Percentiles rank a stretch among this genome's conserved stretches.
These are phyloP conservation scores for Xylaria sp. DNA, from an alignment of 2,329 filamentous ascomycete species.

Conservation along the genomic window DNA sequence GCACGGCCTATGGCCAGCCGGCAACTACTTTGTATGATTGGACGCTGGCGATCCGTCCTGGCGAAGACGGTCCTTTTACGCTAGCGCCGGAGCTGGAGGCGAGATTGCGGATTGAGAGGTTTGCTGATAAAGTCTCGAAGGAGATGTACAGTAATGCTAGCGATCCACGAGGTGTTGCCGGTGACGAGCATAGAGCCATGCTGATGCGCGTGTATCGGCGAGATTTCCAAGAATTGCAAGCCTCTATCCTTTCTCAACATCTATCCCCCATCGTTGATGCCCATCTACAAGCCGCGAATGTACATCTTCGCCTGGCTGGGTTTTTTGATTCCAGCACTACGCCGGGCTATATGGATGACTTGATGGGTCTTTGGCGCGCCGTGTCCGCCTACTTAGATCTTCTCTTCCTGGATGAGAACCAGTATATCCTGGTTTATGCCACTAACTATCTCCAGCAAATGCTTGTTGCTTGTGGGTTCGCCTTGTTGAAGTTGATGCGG, in stretches of 20 bases:
- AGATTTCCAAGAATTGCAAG: constrained; percentile 72
- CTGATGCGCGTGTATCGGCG: constrained; percentile 73
- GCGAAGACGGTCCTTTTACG: constrained; percentile 68
- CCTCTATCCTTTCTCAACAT: constrained; percentile 67
- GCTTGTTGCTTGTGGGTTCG: constrained; percentile 83
- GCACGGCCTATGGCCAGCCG: constrained; percentile 86
- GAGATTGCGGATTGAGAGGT: constrained; percentile 76
- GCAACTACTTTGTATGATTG: constrained; percentile 82
- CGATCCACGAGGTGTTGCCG: constrained; percentile 75
- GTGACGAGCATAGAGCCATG: constrained; percentile 74
- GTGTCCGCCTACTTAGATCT: constrained; percentile 76
- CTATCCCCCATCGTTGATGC: constrained; percentile 70
- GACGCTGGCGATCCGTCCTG: constrained; percentile 72
- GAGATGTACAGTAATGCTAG: constrained; percentile 83
- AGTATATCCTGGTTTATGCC: constrained; percentile 71
- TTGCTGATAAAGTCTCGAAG: constrained; percentile 81
- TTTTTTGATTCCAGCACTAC: constrained; percentile 84
- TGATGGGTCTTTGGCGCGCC: constrained; percentile 80
- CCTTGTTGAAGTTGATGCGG: constrained; percentile 80
- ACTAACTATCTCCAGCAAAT: constrained; percentile 86
- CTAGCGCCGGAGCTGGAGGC: constrained; percentile 72
- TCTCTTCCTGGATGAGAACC: constrained; percentile 66
- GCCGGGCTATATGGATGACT: constrained; percentile 76
- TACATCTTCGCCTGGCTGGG: constrained; percentile 81
- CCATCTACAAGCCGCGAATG: constrained; percentile 76